Percentiles rank a stretch among this genome's conserved stretches.
phyloP scores from a whole-genome alignment of 176 grass and related monocot genomes.

The Leersia perrieri region DNA sequence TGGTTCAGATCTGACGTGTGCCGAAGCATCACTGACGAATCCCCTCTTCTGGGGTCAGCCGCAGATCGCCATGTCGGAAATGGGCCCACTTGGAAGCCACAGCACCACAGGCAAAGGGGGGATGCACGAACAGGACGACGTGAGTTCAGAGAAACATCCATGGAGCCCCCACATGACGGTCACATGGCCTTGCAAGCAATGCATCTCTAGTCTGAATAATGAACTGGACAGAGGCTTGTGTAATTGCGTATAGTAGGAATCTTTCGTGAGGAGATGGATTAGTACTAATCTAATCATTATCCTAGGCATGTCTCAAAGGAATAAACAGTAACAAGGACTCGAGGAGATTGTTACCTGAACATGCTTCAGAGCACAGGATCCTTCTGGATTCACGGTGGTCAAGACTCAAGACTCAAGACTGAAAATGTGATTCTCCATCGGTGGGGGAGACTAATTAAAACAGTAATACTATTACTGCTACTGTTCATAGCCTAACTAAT shows the following conservation, averaged over 20 bases:
- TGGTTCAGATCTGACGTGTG: constrained; percentile 25
- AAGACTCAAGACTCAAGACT: too few species aligned
- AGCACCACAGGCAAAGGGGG: neutral
- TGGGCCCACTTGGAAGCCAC: constrained; percentile 4
- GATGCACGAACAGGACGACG: neutral
- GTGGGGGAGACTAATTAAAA: neutral
- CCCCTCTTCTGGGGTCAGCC: neutral
- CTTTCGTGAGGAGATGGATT: neutral
- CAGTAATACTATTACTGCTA: neutral
- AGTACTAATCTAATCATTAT: neutral
- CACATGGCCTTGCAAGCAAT: constrained; percentile 16
- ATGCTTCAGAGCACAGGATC: neutral
- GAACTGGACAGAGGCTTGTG: neutral
- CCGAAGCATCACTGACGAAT: neutral
- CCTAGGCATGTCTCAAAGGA: neutral
- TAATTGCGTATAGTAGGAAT: neutral
- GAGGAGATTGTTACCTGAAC: neutral
- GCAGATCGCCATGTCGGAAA: constrained; percentile 10
- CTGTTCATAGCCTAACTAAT: neutral
- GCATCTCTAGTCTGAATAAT: neutral
- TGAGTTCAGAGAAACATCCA: constrained; percentile 22
- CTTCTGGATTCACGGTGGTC: neutral
- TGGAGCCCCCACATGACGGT: constrained; percentile 11
- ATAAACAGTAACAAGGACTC: neutral
- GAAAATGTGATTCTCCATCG: neutral